Percentiles rank a stretch among this genome's conserved stretches.
These are phyloP conservation scores for Flammula alnicola DNA, from an alignment of 1,284 basidiomycete species.

Conservation along the genomic window DNA sequence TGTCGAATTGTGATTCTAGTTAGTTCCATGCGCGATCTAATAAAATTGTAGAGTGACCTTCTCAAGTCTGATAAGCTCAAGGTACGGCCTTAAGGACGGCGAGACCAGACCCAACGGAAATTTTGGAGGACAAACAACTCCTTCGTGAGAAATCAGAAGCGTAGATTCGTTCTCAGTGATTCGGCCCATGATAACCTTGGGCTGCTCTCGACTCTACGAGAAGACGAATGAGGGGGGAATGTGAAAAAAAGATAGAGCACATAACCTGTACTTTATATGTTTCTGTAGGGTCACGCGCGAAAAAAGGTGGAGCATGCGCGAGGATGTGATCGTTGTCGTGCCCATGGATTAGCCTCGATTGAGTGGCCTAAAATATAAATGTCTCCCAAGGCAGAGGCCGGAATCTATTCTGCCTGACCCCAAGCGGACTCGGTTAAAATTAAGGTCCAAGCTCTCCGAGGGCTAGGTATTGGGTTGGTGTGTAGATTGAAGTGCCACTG, in stretches of 20 bases:
- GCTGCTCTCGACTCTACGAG: slow-evolving; percentile 3
- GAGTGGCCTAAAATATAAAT: background rate
- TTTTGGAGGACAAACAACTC: slow-evolving; percentile 22
- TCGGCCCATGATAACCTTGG: slow-evolving; percentile 27
- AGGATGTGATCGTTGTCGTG: background rate
- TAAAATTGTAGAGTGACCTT: slow-evolving; percentile 38
- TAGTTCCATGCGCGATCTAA: background rate
- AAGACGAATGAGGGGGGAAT: slow-evolving; percentile 1
- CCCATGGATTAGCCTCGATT: slow-evolving; percentile 1
- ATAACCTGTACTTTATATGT: slow-evolving; percentile 14
- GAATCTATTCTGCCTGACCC: too few species aligned
- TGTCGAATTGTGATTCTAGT: slow-evolving; percentile 20
- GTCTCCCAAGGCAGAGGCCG: too few species aligned
- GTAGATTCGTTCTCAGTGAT: slow-evolving; percentile 29
- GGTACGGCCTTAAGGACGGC: slow-evolving; percentile 42
- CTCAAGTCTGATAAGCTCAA: slow-evolving; percentile 55
- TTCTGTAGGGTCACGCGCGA: background rate
- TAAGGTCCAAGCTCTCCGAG: too few species aligned
- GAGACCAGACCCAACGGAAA: slow-evolving; percentile 39
- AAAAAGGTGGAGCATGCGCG: background rate
- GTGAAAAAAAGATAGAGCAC: background rate
- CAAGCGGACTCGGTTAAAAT: too few species aligned
- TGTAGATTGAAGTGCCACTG: too few species aligned
- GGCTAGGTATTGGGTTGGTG: too few species aligned
- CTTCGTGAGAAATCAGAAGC: slow-evolving; percentile 30